Conservation (phyloP, 192 early-diverging fungal species). For the Backusella mclennaniae region DNA sequence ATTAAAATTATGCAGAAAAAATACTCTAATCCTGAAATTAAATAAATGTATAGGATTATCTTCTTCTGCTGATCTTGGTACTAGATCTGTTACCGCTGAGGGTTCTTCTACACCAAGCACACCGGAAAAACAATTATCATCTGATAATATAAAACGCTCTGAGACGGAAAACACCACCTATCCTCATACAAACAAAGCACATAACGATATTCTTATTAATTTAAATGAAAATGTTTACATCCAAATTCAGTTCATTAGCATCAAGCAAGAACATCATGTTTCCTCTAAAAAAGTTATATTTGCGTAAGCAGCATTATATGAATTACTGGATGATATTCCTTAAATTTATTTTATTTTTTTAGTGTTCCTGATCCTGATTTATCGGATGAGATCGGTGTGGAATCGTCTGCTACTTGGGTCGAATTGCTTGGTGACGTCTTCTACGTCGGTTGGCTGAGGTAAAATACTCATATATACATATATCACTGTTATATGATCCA, state of each 20-base stretch:
- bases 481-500: not conserved
- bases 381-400: slow-evolving; percentile 34
- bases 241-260: slow-evolving; percentile 19
- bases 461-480: not conserved
- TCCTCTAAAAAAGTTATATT: slow-evolving; percentile 22
- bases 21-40: not conserved
- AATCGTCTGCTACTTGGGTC: slow-evolving; percentile 31
- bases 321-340: not conserved
- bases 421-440: slow-evolving; percentile 47
- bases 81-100: not conserved
- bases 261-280: slow-evolving; percentile 4
- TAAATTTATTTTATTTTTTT: not conserved
- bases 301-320: slow-evolving; percentile 10
- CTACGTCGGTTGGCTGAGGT: slow-evolving; percentile 42
- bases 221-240: slow-evolving; percentile 34
- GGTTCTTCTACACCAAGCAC: not conserved
- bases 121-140: not conserved
- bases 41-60: not conserved
- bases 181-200: not conserved
- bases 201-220: slow-evolving; percentile 10
- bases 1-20: not conserved
- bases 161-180: not conserved
- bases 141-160: not conserved
- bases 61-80: not conserved
- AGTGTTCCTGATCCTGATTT: slow-evolving; percentile 33